Base-by-base conservation (phyloP, 148 eudicot genomes). In the Gaultheria prostrata region DNA sequence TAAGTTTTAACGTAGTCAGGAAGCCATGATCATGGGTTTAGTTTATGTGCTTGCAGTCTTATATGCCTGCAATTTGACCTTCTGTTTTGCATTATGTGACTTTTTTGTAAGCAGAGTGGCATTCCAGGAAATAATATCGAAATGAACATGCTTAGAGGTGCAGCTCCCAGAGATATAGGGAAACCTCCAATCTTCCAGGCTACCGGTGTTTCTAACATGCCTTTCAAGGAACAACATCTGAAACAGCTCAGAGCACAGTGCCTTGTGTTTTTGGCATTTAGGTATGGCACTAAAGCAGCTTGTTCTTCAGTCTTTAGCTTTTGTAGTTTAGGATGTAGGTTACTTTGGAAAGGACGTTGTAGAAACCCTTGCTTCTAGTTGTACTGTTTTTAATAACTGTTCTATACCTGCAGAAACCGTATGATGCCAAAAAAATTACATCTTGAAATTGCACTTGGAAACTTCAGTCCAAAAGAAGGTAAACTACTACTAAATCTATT, bases 201-300 rank as follows among this genome's bases (percentile, higher is more conserved):
- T 61, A 82, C 91, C 70, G 70, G 83, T 54, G 88, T 85, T 56
- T 39, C 93, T 81, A 84, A 82, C 88, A 87, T 91, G 92, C 99
- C 98, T 63, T 97, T 97, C 85, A 95, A 95, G 91, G 98, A 95
- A 82, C 95, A 95, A 70, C 99, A 97, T 82, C 85, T 97, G 82
- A 97, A 93, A 87, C 99, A 97, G 88, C 95, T 97, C 33, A 92
- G 99, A 87, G 99, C 99, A 51, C 99, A 97, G 84, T 95, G 99
- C 86, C 96, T 97, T 83, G 99, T 97, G 21, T 93, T 92, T 87
- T 90, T 97, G 84, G 97, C 99, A 77, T 95, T 97, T 88, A 92
- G 98, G 99, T 75, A 77, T 81, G 53, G 43, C 51, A 20, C 79
- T 59, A 17, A 18, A 8, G 12, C 63, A 50, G 74, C 67, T 70